Evolutionary conservation across 805 yeast species (phyloP), one percentile per base, ranked within the genome.

Genomic region (Osmozyma mogii): DNA sequence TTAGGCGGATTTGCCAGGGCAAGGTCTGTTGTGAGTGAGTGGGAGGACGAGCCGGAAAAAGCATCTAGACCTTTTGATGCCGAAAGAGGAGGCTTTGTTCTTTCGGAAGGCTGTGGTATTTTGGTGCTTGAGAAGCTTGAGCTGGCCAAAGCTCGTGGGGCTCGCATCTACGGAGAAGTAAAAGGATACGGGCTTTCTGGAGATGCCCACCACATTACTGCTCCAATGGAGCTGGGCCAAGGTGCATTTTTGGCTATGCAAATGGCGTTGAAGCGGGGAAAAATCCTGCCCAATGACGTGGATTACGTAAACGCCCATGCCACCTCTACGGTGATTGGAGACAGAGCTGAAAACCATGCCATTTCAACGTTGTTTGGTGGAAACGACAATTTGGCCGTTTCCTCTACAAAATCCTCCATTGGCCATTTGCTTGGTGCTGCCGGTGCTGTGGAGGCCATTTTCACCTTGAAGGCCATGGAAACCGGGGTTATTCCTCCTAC

Each of bases 381-480:
- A 1, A 56, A 60, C 17, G 52, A 58, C 1, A 39, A 53, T 3
- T 40, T 78, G 9, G 61, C 65, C 24, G 74, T 92, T 1, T 75
- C 92, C 1, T 82, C 96, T 3, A 84, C 87, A 11, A 92, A 92
- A 52, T 94, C 96, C 1, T 74, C 96, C 1, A 81, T 83, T 23
- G 99, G 99, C 0, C 99, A 92, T 56, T 62, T 89, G 13, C 60
- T 92, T 17, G 98, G 98, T 1, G 98, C 95, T 1, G 92, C 98
- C 0, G 99, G 98, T 4, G 77, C 95, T 0, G 84, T 92, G 3
- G 99, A 92, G 47, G 74, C 94, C 3, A 76, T 87, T 1, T 84
- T 84, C 52, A 76, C 95, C 0, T 58, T 85, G 2, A 48, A 78
- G 45, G 76, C 95, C 0, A 44, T 89, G 26, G 51, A 69, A 22